Evolutionary conservation across 768 basidiomycete species (phyloP), one percentile per base, ranked within the genome.

Genomic region (Tylopilus plumbeoviolaceoides): DNA sequence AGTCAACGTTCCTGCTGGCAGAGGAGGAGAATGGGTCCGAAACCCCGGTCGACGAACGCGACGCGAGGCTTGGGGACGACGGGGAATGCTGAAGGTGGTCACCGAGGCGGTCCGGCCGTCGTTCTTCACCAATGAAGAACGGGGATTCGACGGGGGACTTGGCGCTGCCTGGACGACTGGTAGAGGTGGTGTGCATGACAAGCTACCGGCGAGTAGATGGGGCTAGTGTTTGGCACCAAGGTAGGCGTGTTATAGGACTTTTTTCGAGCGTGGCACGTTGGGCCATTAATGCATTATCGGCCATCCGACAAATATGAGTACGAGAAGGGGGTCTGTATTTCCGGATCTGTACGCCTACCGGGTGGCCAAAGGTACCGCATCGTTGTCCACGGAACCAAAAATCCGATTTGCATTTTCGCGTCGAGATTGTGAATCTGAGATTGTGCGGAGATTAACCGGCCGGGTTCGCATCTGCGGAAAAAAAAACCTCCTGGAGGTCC

Each of bases 11-110:
- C 39, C 71, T 66, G 23, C 23, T 23, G 23, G 23, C 23, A 60
- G 79, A 76, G 11, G 83, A 73, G 0, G 83, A 81, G 67, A 82
- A 80, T 0, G 82, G 77, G 59, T 78, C 79, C 43, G 45, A 71
- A 48, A 49, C 66, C 18, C 54, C 57, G 3, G 64, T 65, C 49
- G 55, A 72, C 44, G 58, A 60, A 12, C 60, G 65, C 2, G 66
- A 61, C 5, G 11, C 28, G n/a, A n/a, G n/a, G 27, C 25, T 44
- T 0, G 54, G 47, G 7, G 55, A 41, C 12, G 54, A 47, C 0
- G 36, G 17, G 43, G 53, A 52, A 3, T 1, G 47, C 2, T 7
- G 25, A 38, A 33, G 33, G 8, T 44, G 50, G 25, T 39, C 53
- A 2, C 46, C 55, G 20, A 14, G 47, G 7, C 25, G 53, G 17